Conservation (phyloP, 441 rosid species). For the Viola pubescens region DNA sequence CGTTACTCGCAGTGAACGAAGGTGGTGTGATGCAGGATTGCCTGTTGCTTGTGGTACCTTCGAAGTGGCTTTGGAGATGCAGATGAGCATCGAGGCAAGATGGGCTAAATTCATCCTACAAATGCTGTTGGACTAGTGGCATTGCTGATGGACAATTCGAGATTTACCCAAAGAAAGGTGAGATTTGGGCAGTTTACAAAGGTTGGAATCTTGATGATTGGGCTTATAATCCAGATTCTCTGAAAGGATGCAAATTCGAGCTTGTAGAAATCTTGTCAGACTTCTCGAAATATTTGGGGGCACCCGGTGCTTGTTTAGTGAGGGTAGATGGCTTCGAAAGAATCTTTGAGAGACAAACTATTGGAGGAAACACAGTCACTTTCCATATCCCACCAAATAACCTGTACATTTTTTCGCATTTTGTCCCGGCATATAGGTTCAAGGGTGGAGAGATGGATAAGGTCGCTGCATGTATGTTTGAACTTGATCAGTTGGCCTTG, state of each 20-base stretch:
- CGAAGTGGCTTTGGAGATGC: conserved; percentile 17
- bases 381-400: conserved; percentile 19
- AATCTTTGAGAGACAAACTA: conserved; percentile 19
- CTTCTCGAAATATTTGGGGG: conserved; percentile 22
- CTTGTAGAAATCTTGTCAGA: conserved; percentile 20
- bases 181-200: conserved; percentile 27
- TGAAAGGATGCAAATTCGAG: conserved; percentile 17
- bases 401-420: conserved; percentile 23
- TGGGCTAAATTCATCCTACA: conserved; percentile 17
- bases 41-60: conserved; percentile 28
- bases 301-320: conserved; percentile 12
- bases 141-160: conserved; percentile 13
- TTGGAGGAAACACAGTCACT: no score
- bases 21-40: conserved; percentile 23
- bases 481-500: conserved; percentile 24
- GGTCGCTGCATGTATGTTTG: conserved; percentile 20
- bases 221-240: conserved; percentile 17
- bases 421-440: conserved; percentile 17
- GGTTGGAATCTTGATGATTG: conserved; percentile 24
- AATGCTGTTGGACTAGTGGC: conserved; percentile 19
- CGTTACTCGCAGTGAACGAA: conserved; percentile 16
- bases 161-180: conserved; percentile 24
- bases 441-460: conserved; percentile 22
- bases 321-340: conserved; percentile 16
- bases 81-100: conserved; percentile 17